A percentile compares a stretch with the other conserved stretches of the same genome.
Conservation (phyloP, 441 rosid genomes). For the Erodium texanum region DNA sequence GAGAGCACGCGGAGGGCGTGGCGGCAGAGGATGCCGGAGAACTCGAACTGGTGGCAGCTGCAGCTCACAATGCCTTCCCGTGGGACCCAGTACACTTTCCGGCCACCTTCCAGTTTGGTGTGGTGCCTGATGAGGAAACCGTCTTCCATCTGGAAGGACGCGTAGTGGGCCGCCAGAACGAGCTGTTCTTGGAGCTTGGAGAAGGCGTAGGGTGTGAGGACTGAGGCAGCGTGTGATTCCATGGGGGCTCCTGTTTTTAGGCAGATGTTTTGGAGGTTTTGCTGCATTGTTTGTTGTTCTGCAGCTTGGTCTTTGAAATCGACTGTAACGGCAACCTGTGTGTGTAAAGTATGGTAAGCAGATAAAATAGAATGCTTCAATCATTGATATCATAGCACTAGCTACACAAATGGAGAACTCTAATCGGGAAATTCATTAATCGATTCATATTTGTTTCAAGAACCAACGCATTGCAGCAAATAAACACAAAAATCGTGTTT, state of each 20-base stretch:
- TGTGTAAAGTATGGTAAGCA: too few relatives aligned
- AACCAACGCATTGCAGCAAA: neutral
- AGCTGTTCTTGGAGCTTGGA: constrained; percentile 95
- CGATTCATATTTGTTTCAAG: neutral
- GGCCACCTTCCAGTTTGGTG: constrained; percentile 82
- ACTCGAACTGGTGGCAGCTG: constrained; percentile 89
- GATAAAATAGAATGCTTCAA: constrained; percentile 4
- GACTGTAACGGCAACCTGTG: constrained; percentile 70
- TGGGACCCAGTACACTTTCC: constrained; percentile 85
- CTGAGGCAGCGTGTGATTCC: constrained; percentile 82
- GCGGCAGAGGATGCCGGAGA: constrained; percentile 84
- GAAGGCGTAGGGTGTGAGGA: constrained; percentile 88
- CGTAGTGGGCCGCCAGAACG: constrained; percentile 88
- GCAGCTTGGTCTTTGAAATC: constrained; percentile 93
- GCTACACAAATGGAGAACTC: too few relatives aligned
- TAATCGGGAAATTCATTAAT: neutral
- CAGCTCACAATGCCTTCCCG: constrained; percentile 85
- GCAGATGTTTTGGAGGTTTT: constrained; percentile 79
- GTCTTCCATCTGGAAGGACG: constrained; percentile 83
- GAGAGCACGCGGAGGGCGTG: constrained; percentile 92
- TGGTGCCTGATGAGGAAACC: constrained; percentile 87
- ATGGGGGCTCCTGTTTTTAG: constrained; percentile 90
- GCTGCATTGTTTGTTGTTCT: constrained; percentile 96
- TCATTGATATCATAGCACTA: neutral
- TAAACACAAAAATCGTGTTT: neutral